Evolutionary conservation across 352 stramenopile genomes (phyloP).

Genomic region (Pythium phragmiticola): DNA sequence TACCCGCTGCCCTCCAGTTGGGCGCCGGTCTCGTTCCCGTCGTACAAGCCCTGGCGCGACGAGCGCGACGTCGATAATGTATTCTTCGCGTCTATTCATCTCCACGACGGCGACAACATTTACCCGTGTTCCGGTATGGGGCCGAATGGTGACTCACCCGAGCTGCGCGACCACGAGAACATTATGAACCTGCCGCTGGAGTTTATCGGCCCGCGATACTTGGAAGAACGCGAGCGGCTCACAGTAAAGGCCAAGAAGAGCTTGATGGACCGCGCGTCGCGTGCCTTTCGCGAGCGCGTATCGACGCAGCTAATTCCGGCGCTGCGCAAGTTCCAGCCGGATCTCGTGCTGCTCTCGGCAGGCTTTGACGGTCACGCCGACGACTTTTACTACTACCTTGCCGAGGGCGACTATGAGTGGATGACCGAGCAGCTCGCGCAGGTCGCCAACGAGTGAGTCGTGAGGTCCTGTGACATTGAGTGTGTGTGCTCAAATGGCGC

Average conservation of each 20-base stretch:
- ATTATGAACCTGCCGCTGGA: no score
- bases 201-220: conserved; percentile 33
- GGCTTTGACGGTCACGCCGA: no score
- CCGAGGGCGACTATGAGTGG: conserved; percentile 29
- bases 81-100: no score
- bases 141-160: conserved; percentile 35
- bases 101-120: no score
- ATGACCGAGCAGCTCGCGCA: conserved; percentile 47
- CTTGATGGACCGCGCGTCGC: conserved; percentile 14
- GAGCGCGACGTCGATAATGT: conserved; percentile 24
- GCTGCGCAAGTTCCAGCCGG: no score
- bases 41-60: conserved; percentile 70
- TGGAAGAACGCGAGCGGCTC: conserved; percentile 61
- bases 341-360: no score
- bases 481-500: neutral
- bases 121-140: no score
- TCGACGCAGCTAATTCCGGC: no score
- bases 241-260: conserved; percentile 47
- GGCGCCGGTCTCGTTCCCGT: conserved; percentile 53
- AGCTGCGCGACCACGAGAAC: conserved; percentile 32
- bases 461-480: no score
- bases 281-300: no score
- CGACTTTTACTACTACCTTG: conserved; percentile 25
- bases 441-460: conserved; percentile 4
- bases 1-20: conserved; percentile 65